phyloP scores from a whole-genome alignment of 2,329 filamentous ascomycete species.

The Eurotiales sp. region DNA sequence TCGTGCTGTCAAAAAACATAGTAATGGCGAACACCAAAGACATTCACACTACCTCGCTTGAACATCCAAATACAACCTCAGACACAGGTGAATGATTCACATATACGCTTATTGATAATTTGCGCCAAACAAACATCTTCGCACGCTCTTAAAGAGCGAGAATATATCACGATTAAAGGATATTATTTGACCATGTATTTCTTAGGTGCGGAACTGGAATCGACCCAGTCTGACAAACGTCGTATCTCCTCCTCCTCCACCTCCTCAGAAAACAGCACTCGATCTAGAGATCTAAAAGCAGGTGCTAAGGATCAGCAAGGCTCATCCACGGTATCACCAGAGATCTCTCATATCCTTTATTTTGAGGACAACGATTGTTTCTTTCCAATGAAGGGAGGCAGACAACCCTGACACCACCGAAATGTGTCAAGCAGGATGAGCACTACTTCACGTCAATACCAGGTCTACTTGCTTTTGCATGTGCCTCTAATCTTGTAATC shows the following conservation, averaged over 20 bases:
- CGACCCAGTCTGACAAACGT: not conserved
- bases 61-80: not conserved
- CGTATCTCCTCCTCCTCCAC: too few relatives aligned
- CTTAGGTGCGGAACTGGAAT: too few relatives aligned
- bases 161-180: too few relatives aligned
- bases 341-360: slow-evolving; percentile 30
- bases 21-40: not conserved
- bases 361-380: slow-evolving; percentile 35
- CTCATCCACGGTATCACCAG: slow-evolving; percentile 16
- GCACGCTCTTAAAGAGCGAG: too few relatives aligned
- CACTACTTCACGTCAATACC: too few relatives aligned
- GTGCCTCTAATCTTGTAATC: too few relatives aligned
- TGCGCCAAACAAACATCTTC: not conserved
- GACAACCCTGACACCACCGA: not conserved
- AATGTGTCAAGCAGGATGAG: too few relatives aligned
- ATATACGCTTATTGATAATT: too few relatives aligned
- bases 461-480: too few relatives aligned
- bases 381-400: slow-evolving; percentile 24
- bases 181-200: too few relatives aligned
- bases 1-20: too few relatives aligned
- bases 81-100: slow-evolving; percentile 1
- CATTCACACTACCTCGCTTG: not conserved
- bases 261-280: not conserved
- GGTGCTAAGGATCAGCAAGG: not conserved
- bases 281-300: not conserved